These are phyloP conservation scores for Amanita thiersii DNA, from an alignment of 768 basidiomycete species.

Conservation along the genomic window DNA sequence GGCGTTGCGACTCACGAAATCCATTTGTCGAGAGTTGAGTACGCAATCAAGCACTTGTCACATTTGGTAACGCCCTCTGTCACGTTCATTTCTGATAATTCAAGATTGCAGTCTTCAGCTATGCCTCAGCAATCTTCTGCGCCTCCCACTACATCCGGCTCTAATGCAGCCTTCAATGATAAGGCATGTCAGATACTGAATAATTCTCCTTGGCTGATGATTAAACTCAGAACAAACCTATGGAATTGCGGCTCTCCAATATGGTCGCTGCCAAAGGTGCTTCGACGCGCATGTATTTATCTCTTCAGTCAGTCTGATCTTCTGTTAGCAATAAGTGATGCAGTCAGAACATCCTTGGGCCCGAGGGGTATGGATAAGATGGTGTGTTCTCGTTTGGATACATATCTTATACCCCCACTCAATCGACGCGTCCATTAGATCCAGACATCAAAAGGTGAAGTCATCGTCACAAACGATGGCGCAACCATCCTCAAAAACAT, in stretches of 20 bases:
- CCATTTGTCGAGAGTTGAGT: constrained; percentile 22
- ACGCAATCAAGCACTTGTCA: no score
- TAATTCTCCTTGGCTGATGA: constrained; percentile 70
- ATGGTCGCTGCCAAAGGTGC: constrained; percentile 97
- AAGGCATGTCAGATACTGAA: constrained; percentile 42
- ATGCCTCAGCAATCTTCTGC: neutral
- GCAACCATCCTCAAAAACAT: constrained; percentile 95
- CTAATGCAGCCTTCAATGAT: constrained; percentile 82
- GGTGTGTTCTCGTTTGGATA: constrained; percentile 38
- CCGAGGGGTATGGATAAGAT: constrained; percentile 99
- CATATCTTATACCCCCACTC: constrained; percentile 9
- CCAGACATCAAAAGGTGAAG: constrained; percentile 93
- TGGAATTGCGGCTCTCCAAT: constrained; percentile 95
- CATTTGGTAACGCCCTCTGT: no score
- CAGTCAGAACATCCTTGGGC: constrained; percentile 91
- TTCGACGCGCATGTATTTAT: constrained; percentile 11
- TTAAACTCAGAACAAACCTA: constrained; percentile 99
- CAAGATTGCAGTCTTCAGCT: neutral
- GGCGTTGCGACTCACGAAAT: constrained; percentile 28
- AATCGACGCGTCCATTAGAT: constrained; percentile 45
- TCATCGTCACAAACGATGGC: constrained; percentile 97
- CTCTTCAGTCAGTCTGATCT: constrained; percentile 11
- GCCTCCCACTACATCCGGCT: constrained; percentile 21
- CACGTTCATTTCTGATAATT: neutral
- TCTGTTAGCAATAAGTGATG: constrained; percentile 85